A percentile compares a stretch with the other conserved stretches of the same genome.
These are phyloP conservation scores for Scheffersomyces lignicola DNA, from an alignment of 1,139 yeast genomes.

Conservation along the genomic window DNA sequence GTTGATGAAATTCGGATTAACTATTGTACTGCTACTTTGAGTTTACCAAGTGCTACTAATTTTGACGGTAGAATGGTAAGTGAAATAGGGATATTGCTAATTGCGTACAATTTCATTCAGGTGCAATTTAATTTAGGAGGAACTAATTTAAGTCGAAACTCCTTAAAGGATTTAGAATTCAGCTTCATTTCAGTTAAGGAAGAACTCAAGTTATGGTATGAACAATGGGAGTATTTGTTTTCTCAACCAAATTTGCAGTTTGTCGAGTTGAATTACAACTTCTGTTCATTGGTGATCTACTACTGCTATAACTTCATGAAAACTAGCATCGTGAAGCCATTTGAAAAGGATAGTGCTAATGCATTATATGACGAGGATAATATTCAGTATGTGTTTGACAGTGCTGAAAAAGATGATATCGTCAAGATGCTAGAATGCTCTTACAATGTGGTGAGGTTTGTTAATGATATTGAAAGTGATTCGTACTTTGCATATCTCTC, in stretches of 20 bases:
- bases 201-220: conserved; percentile 59
- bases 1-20: conserved; percentile 65
- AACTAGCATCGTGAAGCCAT: conserved; percentile 1
- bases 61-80: conserved; percentile 85
- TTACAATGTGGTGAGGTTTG: conserved; percentile 41
- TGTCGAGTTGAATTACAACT: conserved; percentile 72
- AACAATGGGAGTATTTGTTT: conserved; percentile 71
- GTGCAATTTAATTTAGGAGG: conserved; percentile 23
- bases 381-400: conserved; percentile 22
- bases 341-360: conserved; percentile 4
- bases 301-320: conserved; percentile 27
- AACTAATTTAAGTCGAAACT: not conserved
- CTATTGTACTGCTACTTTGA: conserved; percentile 61
- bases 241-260: conserved; percentile 76
- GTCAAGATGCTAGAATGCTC: conserved; percentile 34
- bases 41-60: conserved; percentile 66
- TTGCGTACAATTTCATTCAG: conserved; percentile 64
- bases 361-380: conserved; percentile 23
- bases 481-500: conserved; percentile 67
- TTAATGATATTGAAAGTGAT: conserved; percentile 49
- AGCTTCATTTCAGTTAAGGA: conserved; percentile 26
- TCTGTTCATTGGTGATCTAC: conserved; percentile 54
- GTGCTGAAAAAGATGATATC: conserved; percentile 21
- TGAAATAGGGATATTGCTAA: conserved; percentile 64
- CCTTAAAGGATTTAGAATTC: conserved; percentile 14